Evolutionary conservation across 2,329 filamentous ascomycete species (phyloP).

Genomic region (Pyrenophora seminiperda): DNA sequence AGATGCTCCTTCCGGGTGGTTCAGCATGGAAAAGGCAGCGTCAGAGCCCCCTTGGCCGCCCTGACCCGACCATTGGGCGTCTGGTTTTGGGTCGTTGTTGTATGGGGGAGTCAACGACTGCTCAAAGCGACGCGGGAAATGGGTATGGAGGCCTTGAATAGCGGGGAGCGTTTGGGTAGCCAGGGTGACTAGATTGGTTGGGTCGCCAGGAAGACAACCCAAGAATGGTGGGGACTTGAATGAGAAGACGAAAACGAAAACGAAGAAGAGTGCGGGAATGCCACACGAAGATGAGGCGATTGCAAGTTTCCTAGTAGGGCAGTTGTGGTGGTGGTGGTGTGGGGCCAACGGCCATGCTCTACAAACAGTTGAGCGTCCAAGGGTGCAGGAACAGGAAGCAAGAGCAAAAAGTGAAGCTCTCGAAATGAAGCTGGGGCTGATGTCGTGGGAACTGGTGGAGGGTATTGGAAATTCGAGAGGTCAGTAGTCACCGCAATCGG

Average conservation of each 20-base stretch:
- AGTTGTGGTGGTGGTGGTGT: constrained; percentile 22
- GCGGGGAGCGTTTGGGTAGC: constrained; percentile 48
- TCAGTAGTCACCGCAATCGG: constrained; percentile 28
- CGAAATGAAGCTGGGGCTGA: constrained; percentile 23
- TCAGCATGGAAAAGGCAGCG: constrained; percentile 39
- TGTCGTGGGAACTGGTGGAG: constrained; percentile 8
- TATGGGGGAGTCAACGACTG: constrained; percentile 42
- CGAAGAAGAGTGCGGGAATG: too few relatives aligned
- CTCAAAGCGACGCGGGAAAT: constrained; percentile 37
- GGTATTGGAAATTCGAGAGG: constrained; percentile 18
- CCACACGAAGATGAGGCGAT: constrained; percentile 4
- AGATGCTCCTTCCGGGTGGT: constrained; percentile 25
- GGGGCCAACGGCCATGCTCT: constrained; percentile 28
- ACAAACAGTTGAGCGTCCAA: constrained; percentile 11
- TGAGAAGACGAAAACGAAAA: constrained; percentile 1
- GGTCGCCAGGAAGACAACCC: constrained; percentile 39
- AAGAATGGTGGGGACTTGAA: constrained; percentile 8
- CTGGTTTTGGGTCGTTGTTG: constrained; percentile 36
- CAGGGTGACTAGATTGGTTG: constrained; percentile 39
- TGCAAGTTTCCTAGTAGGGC: constrained; percentile 14
- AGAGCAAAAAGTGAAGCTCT: constrained; percentile 8
- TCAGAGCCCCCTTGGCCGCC: constrained; percentile 41
- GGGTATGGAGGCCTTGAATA: constrained; percentile 40
- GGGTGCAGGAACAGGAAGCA: constrained; percentile 17
- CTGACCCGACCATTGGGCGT: constrained; percentile 45